Percentiles rank a stretch among this genome's conserved stretches.
Conservation (phyloP, 2,329 filamentous ascomycete genomes). For the Xylariaceae sp. region DNA sequence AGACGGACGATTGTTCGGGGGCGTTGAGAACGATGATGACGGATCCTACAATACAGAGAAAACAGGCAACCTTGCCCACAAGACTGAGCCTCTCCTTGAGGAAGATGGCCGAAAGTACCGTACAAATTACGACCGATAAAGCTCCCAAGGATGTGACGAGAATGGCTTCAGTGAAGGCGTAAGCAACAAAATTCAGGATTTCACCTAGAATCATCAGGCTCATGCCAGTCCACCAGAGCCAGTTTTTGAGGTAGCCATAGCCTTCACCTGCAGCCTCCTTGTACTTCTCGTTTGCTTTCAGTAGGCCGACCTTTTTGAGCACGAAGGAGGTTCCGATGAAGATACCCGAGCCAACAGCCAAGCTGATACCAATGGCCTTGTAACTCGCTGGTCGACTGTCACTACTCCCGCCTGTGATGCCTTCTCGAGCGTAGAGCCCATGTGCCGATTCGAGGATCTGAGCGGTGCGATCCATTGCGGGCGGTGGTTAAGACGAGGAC, state of each 20-base stretch:
- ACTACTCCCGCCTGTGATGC: conserved; percentile 30
- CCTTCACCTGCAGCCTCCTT: conserved; percentile 93
- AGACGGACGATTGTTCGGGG: conserved; percentile 77
- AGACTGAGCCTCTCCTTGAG: conserved; percentile 93
- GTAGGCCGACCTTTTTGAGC: conserved; percentile 85
- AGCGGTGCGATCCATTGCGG: conserved; percentile 35
- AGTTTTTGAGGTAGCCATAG: conserved; percentile 94
- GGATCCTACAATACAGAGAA: conserved; percentile 89
- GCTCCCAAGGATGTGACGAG: conserved; percentile 90
- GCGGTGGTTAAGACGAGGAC: conserved; percentile 8
- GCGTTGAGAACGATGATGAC: conserved; percentile 94
- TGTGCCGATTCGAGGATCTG: conserved; percentile 33
- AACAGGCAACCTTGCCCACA: conserved; percentile 93
- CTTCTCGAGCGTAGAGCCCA: conserved; percentile 40
- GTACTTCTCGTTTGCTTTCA: conserved; percentile 94
- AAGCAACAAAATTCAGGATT: conserved; percentile 95
- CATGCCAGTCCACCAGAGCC: conserved; percentile 95
- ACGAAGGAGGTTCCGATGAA: conserved; percentile 97
- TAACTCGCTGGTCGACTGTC: conserved; percentile 51
- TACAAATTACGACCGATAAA: conserved; percentile 86
- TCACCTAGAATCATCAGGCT: conserved; percentile 94
- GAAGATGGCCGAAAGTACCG: conserved; percentile 88
- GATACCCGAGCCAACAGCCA: conserved; percentile 81
- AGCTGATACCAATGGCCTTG: conserved; percentile 80
- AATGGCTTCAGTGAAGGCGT: conserved; percentile 94